Conservation (phyloP, 768 basidiomycete genomes). For the Suillus subluteus region DNA sequence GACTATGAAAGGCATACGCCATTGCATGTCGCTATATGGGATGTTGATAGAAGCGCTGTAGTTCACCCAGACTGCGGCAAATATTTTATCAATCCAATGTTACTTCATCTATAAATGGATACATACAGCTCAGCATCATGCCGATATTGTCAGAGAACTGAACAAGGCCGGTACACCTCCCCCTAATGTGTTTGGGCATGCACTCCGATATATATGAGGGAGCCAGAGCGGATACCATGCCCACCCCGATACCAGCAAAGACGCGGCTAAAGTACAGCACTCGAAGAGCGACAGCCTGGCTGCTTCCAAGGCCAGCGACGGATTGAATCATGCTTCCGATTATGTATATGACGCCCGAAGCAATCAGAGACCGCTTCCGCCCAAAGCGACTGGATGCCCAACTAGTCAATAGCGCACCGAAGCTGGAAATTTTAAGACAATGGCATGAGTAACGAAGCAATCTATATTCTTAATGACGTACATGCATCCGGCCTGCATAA, state of each 20-base stretch:
- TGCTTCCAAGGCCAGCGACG: constrained; percentile 42
- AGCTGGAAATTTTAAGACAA: constrained; percentile 27
- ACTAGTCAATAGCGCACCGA: constrained; percentile 42
- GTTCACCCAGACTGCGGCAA: constrained; percentile 44
- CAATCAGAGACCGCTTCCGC: constrained; percentile 44
- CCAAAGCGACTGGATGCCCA: constrained; percentile 43
- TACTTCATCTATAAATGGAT: background rate
- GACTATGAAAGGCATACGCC: constrained; percentile 50
- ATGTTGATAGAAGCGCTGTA: constrained; percentile 42
- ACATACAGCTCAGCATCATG: constrained; percentile 31
- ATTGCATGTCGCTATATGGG: constrained; percentile 40
- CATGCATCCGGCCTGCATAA: constrained; percentile 49
- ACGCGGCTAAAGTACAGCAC: constrained; percentile 50
- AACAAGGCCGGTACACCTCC: constrained; percentile 46
- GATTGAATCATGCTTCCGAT: constrained; percentile 47
- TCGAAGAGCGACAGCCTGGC: constrained; percentile 31
- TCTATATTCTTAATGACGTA: constrained; percentile 24
- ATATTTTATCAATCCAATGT: background rate
- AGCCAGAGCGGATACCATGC: constrained; percentile 48
- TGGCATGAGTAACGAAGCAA: background rate
- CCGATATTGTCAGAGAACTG: constrained; percentile 33
- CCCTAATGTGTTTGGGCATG: constrained; percentile 44
- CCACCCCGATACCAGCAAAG: constrained; percentile 59
- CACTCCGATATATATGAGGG: constrained; percentile 52
- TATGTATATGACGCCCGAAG: constrained; percentile 45